A percentile compares a stretch with the other conserved stretches of the same genome.
These are phyloP conservation scores for Arbutus unedo DNA, from an alignment of 148 eudicot species.

Conservation along the genomic window DNA sequence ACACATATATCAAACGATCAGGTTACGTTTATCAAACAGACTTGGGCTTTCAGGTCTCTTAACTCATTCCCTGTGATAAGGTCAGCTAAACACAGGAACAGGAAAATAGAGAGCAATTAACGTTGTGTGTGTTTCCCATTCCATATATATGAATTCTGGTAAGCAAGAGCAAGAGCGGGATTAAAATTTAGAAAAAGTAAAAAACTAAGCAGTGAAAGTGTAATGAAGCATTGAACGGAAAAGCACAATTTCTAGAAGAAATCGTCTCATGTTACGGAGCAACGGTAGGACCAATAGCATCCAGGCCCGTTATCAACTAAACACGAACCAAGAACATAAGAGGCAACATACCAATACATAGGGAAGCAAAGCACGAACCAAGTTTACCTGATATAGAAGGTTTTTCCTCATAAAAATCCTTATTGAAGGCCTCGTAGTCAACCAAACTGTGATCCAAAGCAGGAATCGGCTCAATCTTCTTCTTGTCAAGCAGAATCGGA, in stretches of 20 bases:
- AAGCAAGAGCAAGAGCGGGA: background rate
- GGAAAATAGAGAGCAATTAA: background rate
- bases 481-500: conserved; percentile 76
- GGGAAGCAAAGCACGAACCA: no score
- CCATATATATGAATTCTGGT: background rate
- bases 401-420: conserved; percentile 90
- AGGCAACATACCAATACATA: no score
- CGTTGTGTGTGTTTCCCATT: background rate
- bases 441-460: conserved; percentile 74
- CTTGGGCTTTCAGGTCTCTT: background rate
- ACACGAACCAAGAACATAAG: background rate
- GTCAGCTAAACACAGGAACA: background rate
- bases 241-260: background rate
- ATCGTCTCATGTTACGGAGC: background rate
- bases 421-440: conserved; percentile 75
- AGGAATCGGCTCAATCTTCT: conserved; percentile 86
- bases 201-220: background rate
- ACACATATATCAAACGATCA: background rate
- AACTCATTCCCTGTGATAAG: background rate
- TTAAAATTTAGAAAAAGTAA: no score
- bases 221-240: background rate
- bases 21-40: background rate
- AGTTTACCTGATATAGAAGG: conserved; percentile 77
- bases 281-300: background rate
- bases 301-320: background rate